Percentiles rank a stretch among this genome's conserved stretches.
These are phyloP conservation scores for Hydnomerulius pinastri DNA, from an alignment of 768 basidiomycete genomes.

Conservation along the genomic window DNA sequence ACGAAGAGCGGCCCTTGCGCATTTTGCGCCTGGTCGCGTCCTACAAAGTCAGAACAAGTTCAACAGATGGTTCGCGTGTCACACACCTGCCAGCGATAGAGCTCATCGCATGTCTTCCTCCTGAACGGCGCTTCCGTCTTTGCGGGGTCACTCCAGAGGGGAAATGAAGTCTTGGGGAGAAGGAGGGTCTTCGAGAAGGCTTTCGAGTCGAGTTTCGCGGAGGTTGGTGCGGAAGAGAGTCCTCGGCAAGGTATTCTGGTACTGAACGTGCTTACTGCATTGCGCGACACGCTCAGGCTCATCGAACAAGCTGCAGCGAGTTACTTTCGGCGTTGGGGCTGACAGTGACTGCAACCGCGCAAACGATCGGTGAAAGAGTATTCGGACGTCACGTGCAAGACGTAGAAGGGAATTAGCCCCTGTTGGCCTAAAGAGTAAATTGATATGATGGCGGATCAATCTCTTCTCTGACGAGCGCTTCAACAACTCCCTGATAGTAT, in stretches of 20 bases:
- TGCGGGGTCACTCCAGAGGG: constrained; percentile 67
- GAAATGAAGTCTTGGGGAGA: constrained; percentile 82
- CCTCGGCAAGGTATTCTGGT: constrained; percentile 12
- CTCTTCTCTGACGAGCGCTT: background rate
- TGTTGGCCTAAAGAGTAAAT: too few relatives aligned
- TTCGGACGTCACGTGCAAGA: constrained; percentile 1
- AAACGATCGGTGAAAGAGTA: too few relatives aligned
- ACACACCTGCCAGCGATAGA: constrained; percentile 79
- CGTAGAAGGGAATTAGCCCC: background rate
- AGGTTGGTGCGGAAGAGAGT: constrained; percentile 12
- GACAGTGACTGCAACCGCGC: too few relatives aligned
- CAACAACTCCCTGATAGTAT: constrained; percentile 26
- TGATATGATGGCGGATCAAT: too few relatives aligned
- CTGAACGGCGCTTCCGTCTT: constrained; percentile 61
- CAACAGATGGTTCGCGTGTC: constrained; percentile 20
- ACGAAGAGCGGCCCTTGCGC: constrained; percentile 73
- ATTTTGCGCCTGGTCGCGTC: constrained; percentile 56
- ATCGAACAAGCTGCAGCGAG: constrained; percentile 10
- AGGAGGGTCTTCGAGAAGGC: constrained; percentile 64
- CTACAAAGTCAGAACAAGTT: background rate
- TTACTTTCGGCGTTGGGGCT: too few relatives aligned
- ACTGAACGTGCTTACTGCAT: constrained; percentile 11
- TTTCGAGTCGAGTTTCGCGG: constrained; percentile 28
- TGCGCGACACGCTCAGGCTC: constrained; percentile 20
- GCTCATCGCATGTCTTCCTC: constrained; percentile 62